Evolutionary conservation across 192 early-diverging fungal genomes (phyloP).

Genomic region (Coemansia sp.): DNA sequence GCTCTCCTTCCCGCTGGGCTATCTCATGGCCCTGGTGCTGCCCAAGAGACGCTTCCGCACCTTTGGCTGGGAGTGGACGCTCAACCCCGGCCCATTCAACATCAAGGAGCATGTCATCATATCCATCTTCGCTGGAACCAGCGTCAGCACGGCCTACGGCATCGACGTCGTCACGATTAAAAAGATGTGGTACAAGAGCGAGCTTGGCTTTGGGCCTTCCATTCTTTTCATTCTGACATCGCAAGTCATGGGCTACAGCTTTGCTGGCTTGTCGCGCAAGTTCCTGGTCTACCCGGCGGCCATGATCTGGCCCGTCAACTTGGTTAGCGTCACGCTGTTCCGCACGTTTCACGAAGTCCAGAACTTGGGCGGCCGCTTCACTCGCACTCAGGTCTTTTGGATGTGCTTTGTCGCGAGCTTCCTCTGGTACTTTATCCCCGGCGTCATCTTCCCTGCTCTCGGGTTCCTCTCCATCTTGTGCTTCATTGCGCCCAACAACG

Average conservation of each 20-base stretch:
- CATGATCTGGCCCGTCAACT: slow-evolving; percentile 88
- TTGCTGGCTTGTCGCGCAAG: slow-evolving; percentile 73
- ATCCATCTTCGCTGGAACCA: slow-evolving; percentile 73
- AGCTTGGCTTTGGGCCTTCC: slow-evolving; percentile 65
- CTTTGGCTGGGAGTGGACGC: slow-evolving; percentile 58
- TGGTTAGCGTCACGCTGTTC: slow-evolving; percentile 79
- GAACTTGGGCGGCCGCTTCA: slow-evolving; percentile 51
- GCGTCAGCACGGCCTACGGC: slow-evolving; percentile 71
- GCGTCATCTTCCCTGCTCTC: slow-evolving; percentile 69
- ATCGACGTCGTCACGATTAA: slow-evolving; percentile 78
- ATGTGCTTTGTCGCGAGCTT: slow-evolving; percentile 52
- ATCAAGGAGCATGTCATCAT: slow-evolving; percentile 91
- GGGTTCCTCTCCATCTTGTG: slow-evolving; percentile 69
- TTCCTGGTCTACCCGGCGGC: slow-evolving; percentile 85
- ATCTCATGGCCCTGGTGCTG: slow-evolving; percentile 63
- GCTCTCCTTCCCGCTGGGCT: slow-evolving; percentile 76
- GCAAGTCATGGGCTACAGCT: slow-evolving; percentile 66
- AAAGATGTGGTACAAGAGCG: slow-evolving; percentile 67
- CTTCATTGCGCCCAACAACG: slow-evolving; percentile 51
- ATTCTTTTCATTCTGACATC: slow-evolving; percentile 74
- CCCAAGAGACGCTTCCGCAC: slow-evolving; percentile 59
- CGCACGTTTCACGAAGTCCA: slow-evolving; percentile 73
- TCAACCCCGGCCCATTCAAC: slow-evolving; percentile 87
- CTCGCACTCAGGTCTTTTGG: slow-evolving; percentile 60
- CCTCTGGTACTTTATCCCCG: slow-evolving; percentile 65